phyloP scores from a whole-genome alignment of 1,139 yeast genomes.

The Taphrina deformans region DNA sequence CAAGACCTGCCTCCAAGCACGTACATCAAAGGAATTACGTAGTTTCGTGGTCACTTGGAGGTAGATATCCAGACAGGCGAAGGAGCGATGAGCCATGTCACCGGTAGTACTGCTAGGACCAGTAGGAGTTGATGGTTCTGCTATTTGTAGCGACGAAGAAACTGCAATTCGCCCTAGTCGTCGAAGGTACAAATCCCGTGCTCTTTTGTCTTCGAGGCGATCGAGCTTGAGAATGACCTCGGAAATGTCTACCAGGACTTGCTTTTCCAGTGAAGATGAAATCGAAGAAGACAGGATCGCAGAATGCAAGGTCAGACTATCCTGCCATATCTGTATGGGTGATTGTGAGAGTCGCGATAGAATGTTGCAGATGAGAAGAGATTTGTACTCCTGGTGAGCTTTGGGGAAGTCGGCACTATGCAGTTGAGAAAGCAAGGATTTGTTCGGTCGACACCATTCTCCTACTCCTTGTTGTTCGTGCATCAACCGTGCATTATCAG shows the following conservation, averaged over 20 bases:
- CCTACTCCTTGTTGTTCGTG: neutral
- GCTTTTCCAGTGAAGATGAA: slow-evolving; percentile 1
- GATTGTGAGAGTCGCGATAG: slow-evolving; percentile 2
- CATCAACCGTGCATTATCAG: neutral
- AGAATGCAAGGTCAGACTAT: slow-evolving; percentile 12
- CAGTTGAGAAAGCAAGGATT: neutral
- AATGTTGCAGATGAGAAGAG: neutral
- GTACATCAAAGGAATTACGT: neutral
- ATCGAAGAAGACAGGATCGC: slow-evolving; percentile 19
- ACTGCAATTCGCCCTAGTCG: slow-evolving; percentile 25
- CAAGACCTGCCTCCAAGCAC: slow-evolving; percentile 17
- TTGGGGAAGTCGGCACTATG: neutral
- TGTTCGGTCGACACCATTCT: neutral
- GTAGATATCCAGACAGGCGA: slow-evolving; percentile 9
- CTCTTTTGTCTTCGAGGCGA: neutral
- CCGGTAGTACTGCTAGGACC: neutral
- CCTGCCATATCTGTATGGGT: slow-evolving; percentile 10
- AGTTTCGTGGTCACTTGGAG: neutral
- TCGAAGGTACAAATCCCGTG: slow-evolving; percentile 14
- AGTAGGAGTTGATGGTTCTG: neutral
- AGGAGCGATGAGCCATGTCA: slow-evolving; percentile 14
- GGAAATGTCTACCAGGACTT: neutral
- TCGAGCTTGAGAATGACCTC: neutral
- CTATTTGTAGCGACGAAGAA: neutral
- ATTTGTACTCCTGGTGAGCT: neutral